Base-by-base conservation (phyloP, 805 yeast species). In the Zygosaccharomyces pseudorouxii region DNA sequence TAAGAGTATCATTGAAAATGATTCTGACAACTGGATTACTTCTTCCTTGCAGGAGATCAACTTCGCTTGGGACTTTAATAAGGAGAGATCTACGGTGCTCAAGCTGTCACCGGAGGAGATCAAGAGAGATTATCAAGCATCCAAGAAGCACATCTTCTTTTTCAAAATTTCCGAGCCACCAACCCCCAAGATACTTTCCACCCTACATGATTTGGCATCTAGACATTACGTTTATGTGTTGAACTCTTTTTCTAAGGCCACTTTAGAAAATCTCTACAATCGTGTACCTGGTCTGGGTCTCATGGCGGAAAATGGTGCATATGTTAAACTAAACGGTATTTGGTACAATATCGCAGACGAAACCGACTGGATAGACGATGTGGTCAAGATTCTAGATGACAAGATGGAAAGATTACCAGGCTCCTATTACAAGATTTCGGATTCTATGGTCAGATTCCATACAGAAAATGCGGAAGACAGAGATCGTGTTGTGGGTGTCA, bases 261-360 rank as follows among this genome's bases (percentile, higher is more conserved):
- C 82, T 37, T 68, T 90, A 60, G 86, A 84, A 52, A 73, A 86
- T 47, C 69, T 80, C 46, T 89, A 83, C 68, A 74, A 84, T 16
- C 76, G 88, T 55, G 75, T 81, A 3, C 79, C 84, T 1, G 79
- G 79, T 36, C 60, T 90, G 27, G 97, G 97, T 0, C 71, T 92
- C 45, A 81, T 92, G 53, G 95, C 97, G 1, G 98, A 90, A 65
- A 83, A 84, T 61, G 98, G 98, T 31, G 95, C 89, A 0, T 88
- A 78, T 58, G 74, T 92, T 29, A 82, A 78, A 62, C 59, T 80
- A 16, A 75, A 78, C 18, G 59, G 63, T 55, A 67, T 71, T 10
- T 88, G 95, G 95, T 67, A 77, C 42, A 74, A 84, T 1, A 71
- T 84, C 19, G 79, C 80, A 27, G 78, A 79, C 49, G 79, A 79